Evolutionary conservation across 306 rosid species (phyloP), one percentile per base, ranked within the genome.

Genomic region (Gynostemma pentaphyllum): DNA sequence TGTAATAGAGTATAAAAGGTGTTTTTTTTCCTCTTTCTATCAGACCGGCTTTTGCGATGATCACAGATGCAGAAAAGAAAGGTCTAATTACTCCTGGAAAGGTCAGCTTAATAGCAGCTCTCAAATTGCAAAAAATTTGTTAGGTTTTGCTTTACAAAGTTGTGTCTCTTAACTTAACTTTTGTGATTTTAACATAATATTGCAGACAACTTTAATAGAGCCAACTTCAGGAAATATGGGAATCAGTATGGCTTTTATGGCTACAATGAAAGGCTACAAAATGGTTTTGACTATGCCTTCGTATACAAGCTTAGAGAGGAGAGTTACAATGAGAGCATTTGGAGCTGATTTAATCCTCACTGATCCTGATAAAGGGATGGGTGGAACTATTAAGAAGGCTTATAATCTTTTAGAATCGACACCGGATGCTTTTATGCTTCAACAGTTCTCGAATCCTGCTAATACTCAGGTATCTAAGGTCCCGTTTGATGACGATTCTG

Each of bases 161-260:
- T 34, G n/a, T 5, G 41, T 34, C 8, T 56, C 19, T 34, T 56
- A n/a, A n/a, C 64, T 56, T 27, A 19, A 18, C 45, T 34, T 56
- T 9, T n/a, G 22, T 8, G 15, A 55, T 44, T 55, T 26, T 27
- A 40, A 26, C 10, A 28, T 26, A 45, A 26, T 7, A 26, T n/a
- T 63, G 23, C 64, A 90, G 94, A 90, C 97, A 64, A 79, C 67
- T 60, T 59, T 90, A 65, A 82, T 90, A 49, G 97, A 90, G 56
- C 95, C 97, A 9, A 90, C 97, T 2, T 90, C 97, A 2, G 97
- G 97, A 27, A 90, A 90, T 36, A 90, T 90, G 97, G 97, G 97
- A 7, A 90, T 90, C 52, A 85, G 92, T 46, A 73, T 85, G 92
- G 88, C 92, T 28, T 90, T 87, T 69, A 82, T 90, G 62, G 94